These are phyloP conservation scores for Fraxinus quadrangulata DNA, from an alignment of 257 asterid genomes.

Conservation along the genomic window DNA sequence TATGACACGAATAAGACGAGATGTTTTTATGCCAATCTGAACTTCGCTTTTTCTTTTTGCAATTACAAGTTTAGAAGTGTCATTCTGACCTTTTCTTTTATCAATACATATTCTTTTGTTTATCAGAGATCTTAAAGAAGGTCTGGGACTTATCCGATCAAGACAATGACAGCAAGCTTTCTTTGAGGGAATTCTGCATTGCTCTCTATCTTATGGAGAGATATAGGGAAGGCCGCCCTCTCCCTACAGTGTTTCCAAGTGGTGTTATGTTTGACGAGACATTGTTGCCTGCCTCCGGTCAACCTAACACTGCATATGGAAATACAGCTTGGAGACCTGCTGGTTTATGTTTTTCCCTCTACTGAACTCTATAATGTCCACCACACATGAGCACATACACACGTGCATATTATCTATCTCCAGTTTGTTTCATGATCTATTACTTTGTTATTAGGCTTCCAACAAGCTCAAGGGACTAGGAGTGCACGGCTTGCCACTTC, in stretches of 20 bases:
- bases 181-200: constrained; percentile 85
- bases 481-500: constrained; percentile 46
- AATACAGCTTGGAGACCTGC: constrained; percentile 67
- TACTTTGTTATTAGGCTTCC: constrained; percentile 50
- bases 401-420: neutral
- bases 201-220: constrained; percentile 97
- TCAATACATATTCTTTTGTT: constrained; percentile 29
- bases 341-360: constrained; percentile 44
- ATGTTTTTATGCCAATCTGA: neutral
- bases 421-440: constrained; percentile 13
- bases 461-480: constrained; percentile 61
- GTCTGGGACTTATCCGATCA: constrained; percentile 99
- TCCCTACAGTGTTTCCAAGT: constrained; percentile 72
- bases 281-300: constrained; percentile 50
- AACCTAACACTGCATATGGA: constrained; percentile 50
- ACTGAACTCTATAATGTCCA: neutral
- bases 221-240: constrained; percentile 83
- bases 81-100: constrained; percentile 16
- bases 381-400: constrained; percentile 11
- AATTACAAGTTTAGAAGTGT: neutral
- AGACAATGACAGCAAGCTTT: constrained; percentile 96
- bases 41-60: neutral
- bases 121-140: constrained; percentile 87
- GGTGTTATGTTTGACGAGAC: constrained; percentile 68
- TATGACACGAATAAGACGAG: neutral